phyloP scores from a whole-genome alignment of 2,329 filamentous ascomycete species.

The Cercospora canescens region DNA sequence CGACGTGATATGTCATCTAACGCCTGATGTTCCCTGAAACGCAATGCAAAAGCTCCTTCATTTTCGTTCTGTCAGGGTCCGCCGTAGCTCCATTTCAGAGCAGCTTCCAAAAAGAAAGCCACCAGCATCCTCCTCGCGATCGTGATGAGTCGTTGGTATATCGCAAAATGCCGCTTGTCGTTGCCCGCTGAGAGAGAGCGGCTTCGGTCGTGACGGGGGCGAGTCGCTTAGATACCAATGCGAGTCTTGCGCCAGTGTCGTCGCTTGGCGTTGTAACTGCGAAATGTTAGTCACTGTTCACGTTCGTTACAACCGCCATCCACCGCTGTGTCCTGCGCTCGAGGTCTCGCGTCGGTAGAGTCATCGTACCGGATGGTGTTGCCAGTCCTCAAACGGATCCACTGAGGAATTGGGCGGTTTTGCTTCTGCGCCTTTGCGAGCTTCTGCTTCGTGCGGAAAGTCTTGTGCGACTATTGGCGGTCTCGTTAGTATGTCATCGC shows the following conservation, averaged over 20 bases:
- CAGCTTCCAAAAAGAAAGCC: background rate
- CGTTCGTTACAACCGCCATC: background rate
- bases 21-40: conserved; percentile 17
- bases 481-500: conserved; percentile 13
- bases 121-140: conserved; percentile 12
- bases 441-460: conserved; percentile 99
- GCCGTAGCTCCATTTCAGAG: conserved; percentile 6
- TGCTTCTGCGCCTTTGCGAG: conserved; percentile 99
- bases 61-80: conserved; percentile 11
- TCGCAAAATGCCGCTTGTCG: conserved; percentile 12
- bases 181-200: conserved; percentile 17
- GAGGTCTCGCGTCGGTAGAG: background rate
- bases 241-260: conserved; percentile 99
- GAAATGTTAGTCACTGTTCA: conserved; percentile 10
- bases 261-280: conserved; percentile 99
- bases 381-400: conserved; percentile 96
- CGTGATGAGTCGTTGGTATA: conserved; percentile 9
- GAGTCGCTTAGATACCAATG: conserved; percentile 88
- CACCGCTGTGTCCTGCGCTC: background rate
- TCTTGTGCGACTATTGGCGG: conserved; percentile 85
- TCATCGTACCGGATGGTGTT: conserved; percentile 96
- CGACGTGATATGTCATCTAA: conserved; percentile 10
- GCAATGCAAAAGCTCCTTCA: background rate
- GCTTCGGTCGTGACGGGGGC: conserved; percentile 31
- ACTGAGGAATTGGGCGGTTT: conserved; percentile 99